These are phyloP conservation scores for Plasmodium billcollinsi DNA, from an alignment of 169 alveolate genomes.

Conservation along the genomic window DNA sequence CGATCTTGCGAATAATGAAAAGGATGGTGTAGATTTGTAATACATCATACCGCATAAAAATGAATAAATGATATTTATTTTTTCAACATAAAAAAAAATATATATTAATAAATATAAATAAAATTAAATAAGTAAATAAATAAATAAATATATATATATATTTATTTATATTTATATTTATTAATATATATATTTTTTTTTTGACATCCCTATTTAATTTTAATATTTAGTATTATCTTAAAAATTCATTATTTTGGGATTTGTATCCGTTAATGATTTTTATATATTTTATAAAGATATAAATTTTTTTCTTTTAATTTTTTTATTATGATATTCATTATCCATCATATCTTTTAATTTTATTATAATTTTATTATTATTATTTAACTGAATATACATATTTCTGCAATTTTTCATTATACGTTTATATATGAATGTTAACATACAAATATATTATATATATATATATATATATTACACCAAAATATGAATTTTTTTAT, in stretches of 20 bases:
- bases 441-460: no score
- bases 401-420: not conserved
- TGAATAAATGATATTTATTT: not conserved
- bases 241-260: no score
- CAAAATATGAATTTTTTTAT: no score
- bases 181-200: not conserved
- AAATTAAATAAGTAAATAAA: not conserved
- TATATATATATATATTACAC: no score
- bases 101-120: not conserved
- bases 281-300: no score
- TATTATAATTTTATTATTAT: not conserved
- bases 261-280: no score
- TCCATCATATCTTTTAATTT: not conserved
- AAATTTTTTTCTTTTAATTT: not conserved
- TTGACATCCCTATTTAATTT: not conserved
- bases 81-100: not conserved
- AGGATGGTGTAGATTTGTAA: constrained; percentile 50
- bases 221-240: no score
- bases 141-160: constrained; percentile 3
- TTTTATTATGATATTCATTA: not conserved
- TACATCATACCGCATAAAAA: not conserved
- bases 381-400: not conserved
- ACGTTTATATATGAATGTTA: no score
- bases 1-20: constrained; percentile 9
- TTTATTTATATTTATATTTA: no score